These are phyloP conservation scores for Nakaseomyces delphensis DNA, from an alignment of 1,139 yeast genomes.

Conservation along the genomic window DNA sequence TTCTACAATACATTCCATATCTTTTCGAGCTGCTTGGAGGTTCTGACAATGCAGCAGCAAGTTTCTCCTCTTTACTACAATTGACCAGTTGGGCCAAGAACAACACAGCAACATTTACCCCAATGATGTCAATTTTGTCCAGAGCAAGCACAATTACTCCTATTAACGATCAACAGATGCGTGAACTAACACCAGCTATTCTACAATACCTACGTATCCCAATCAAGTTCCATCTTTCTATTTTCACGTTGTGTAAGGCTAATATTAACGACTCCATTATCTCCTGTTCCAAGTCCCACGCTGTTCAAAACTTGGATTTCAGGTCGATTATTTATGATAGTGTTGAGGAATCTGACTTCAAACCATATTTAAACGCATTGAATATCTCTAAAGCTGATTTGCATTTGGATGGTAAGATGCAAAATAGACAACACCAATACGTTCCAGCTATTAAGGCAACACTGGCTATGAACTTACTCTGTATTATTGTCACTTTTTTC, in stretches of 20 bases:
- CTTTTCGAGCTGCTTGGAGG: constrained; percentile 21
- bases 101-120: constrained; percentile 21
- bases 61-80: constrained; percentile 24
- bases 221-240: constrained; percentile 25
- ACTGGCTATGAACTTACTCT: constrained; percentile 22
- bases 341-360: constrained; percentile 13
- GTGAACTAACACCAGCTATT: constrained; percentile 21
- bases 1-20: constrained; percentile 18
- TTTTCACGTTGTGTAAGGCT: constrained; percentile 27
- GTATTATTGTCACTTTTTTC: constrained; percentile 18
- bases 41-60: constrained; percentile 23
- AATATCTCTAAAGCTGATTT: constrained; percentile 14
- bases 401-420: constrained; percentile 21
- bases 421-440: constrained; percentile 24
- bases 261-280: constrained; percentile 17
- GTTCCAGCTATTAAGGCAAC: constrained; percentile 26
- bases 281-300: constrained; percentile 24
- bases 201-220: constrained; percentile 24
- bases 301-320: constrained; percentile 27
- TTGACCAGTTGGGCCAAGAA: constrained; percentile 23
- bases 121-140: constrained; percentile 20
- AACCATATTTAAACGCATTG: constrained; percentile 18
- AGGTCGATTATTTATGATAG: constrained; percentile 9
- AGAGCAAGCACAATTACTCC: constrained; percentile 14
- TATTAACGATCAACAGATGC: constrained; percentile 18